Base-by-base conservation (phyloP, 148 eudicot genomes). In the Cornus controversa region DNA sequence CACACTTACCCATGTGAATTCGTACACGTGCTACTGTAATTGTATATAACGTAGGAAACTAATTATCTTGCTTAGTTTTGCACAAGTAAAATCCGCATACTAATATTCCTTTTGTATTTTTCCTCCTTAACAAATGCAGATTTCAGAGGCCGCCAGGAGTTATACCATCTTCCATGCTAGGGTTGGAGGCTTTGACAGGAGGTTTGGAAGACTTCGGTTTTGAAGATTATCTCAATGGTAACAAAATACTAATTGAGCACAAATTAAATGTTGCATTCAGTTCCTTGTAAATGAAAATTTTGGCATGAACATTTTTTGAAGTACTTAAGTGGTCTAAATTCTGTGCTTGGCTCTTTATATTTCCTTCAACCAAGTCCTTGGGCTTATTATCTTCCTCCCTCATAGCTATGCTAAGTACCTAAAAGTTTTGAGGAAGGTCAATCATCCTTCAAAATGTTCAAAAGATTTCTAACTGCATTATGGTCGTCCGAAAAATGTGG, bases 131-230 rank as follows among this genome's bases (percentile, higher is more conserved):
- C 47, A 54, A 40, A 69, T 78, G 80, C 86, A 94, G 98, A 86
- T 94, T 94, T 79, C 98, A 94, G 83, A 88, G 98, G 88, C 97
- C 98, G 66, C 90, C 95, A 24, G 98, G 97, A 26, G 87, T 89
- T 57, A 84, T 94, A 70, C 87, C 97, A 42, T 94, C 98, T 72
- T 94, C 98, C 22, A 88, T 94, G 90, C 85, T 94, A n/a, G 98
- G 98, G 40, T 85, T 92, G 77, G 98, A 94, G 62, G 92, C 98
- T 28, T 23, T 83, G 67, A 90, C 90, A 0, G 98, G 98, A 80
- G 60, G 78, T 74, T 71, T 94, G 86, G 96, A 94, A 72, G 87
- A 85, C 83, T 88, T 92, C 86, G 92, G 91, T 65, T 87, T 94
- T 82, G 95, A 91, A 82, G 98, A 94, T 75, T 92, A 92, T 81